phyloP scores from a whole-genome alignment of 2,329 filamentous ascomycete genomes.

The Ophiostoma himal-ulmi region DNA sequence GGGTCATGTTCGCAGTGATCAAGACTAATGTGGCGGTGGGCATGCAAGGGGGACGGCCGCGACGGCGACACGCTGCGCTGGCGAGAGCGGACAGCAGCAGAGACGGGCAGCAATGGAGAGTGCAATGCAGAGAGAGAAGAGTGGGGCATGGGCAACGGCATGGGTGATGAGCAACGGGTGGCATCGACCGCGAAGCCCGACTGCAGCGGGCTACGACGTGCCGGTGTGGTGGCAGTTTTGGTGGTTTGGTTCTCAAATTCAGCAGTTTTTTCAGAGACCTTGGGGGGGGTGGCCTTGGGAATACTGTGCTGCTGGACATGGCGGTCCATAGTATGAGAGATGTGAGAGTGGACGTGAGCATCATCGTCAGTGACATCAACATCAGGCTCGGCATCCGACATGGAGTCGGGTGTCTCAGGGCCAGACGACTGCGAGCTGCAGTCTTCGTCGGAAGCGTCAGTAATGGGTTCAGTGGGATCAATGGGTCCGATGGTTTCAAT shows the following conservation, averaged over 20 bases:
- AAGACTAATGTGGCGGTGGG: background rate
- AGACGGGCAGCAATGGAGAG: background rate
- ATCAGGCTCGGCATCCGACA: constrained; percentile 36
- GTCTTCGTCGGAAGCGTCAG: constrained; percentile 35
- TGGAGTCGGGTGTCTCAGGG: constrained; percentile 40
- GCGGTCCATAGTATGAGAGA: constrained; percentile 6
- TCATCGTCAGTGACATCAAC: constrained; percentile 10
- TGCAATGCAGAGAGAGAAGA: background rate
- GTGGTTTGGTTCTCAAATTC: background rate
- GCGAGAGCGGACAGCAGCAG: constrained; percentile 26
- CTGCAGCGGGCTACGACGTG: constrained; percentile 20
- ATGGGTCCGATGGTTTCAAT: background rate
- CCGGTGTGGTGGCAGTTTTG: background rate
- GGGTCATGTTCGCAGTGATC: background rate
- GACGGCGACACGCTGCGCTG: constrained; percentile 32
- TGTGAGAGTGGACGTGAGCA: background rate
- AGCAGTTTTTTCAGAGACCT: constrained; percentile 9
- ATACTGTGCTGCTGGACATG: background rate
- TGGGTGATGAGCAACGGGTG: constrained; percentile 10
- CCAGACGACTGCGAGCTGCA: constrained; percentile 42
- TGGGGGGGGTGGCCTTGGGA: background rate
- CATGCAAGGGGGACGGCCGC: constrained; percentile 29
- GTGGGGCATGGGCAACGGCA: background rate
- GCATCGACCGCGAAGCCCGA: constrained; percentile 17
- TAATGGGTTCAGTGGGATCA: background rate